phyloP scores from a whole-genome alignment of 2,329 filamentous ascomycete species.

The Xylaria sp. region DNA sequence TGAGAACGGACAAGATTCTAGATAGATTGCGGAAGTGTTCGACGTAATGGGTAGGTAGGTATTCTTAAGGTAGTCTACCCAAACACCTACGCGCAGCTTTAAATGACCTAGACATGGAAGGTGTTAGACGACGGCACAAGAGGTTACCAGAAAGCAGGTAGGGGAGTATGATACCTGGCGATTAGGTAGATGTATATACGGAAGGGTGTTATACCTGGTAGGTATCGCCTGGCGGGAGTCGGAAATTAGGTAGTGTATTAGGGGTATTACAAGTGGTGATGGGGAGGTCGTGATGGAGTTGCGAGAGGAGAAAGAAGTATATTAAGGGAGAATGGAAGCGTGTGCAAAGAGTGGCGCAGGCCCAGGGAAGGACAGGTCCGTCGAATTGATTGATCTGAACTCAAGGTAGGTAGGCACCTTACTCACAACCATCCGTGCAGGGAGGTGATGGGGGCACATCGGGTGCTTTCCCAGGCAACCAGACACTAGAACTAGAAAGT shows the following conservation, averaged over 20 bases:
- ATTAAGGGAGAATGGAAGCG: not conserved
- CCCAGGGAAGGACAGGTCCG: not conserved
- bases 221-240: not conserved
- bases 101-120: slow-evolving; percentile 25
- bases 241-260: not conserved
- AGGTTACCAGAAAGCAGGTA: not conserved
- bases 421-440: not conserved
- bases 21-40: slow-evolving; percentile 29
- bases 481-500: slow-evolving; percentile 17
- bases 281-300: slow-evolving; percentile 9
- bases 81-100: slow-evolving; percentile 17
- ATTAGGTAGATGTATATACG: not conserved
- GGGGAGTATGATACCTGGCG: not conserved
- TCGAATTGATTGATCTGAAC: not conserved
- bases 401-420: not conserved
- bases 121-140: slow-evolving; percentile 12
- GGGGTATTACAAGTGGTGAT: not conserved
- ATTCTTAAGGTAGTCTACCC: not conserved
- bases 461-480: slow-evolving; percentile 9
- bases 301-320: not conserved
- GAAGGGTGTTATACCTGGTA: slow-evolving; percentile 19
- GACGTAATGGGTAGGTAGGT: slow-evolving; percentile 2
- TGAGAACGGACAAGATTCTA: slow-evolving; percentile 21
- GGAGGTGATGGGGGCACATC: not conserved
- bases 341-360: not conserved